Base-by-base conservation (phyloP, 176 grass and related monocot genomes). In the Musa troglodytarum region DNA sequence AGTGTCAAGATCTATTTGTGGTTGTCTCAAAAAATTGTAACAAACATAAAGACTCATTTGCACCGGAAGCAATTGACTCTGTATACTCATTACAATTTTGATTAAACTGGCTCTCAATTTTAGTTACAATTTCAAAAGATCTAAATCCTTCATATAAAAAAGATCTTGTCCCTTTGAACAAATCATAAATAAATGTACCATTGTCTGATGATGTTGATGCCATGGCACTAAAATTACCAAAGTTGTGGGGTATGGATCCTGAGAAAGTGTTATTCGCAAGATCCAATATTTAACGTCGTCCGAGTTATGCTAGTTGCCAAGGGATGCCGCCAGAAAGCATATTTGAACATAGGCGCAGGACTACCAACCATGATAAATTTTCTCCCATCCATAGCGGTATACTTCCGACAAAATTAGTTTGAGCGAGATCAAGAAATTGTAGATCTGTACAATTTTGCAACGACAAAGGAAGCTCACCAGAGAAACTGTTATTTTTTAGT, bases 321-420 rank as follows among this genome's bases (percentile, higher is more conserved):
- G 76, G 88, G 4, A 87, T 85, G 23, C 29, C 22, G 2, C 85
- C 85, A 28, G 10, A 53, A 54, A 91, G 87, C 66, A 69, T 85
- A 51, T 91, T 91, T 0, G 74, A 49, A 7, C 73, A 34, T 13
- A 91, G 19, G 21, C 58, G 57, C 0, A 91, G 2, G 54, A 85
- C 56, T 16, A 0, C 1, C 11, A 83, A 15, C 0, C 69, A 11
- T 10, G 49, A 3, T 28, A 71, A 59, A 2, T 70, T n/a, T 80
- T 82, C 66, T 29, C 72, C 79, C 3, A 87, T 82, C 88, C 88
- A 90, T 0, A 1, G 13, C 52, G 85, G 88, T 49, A 91, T 54
- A 24, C 1, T 58, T 17, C 85, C 85, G 9, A 51, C 64, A 56
- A 91, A 85, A 1, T 70, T 74, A n/a, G 85, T 91, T 10, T 56